Percentiles rank a stretch among this genome's conserved stretches.
These are phyloP conservation scores for Sordaria brevicollis DNA, from an alignment of 495 filamentous ascomycete species.

Conservation along the genomic window DNA sequence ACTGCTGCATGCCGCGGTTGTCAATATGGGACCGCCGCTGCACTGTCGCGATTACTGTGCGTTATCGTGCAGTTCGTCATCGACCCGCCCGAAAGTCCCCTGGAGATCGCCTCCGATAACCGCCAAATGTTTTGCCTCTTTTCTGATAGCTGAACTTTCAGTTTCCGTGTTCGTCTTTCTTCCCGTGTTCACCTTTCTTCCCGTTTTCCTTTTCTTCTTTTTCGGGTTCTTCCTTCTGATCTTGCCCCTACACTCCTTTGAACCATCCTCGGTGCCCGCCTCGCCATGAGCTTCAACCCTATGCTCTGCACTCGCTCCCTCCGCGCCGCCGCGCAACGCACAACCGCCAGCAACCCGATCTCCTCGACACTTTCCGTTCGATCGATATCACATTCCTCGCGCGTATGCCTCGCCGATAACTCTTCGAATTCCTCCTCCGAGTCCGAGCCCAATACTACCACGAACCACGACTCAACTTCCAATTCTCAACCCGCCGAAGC, in stretches of 20 bases:
- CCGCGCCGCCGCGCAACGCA: conserved; percentile 5
- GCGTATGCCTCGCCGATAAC: not conserved
- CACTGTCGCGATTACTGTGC: conserved; percentile 3
- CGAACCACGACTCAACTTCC: not conserved
- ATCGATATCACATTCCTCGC: not conserved
- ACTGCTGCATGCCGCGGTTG: not conserved
- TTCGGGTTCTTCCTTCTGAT: too few relatives aligned
- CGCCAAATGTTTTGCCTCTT: not conserved
- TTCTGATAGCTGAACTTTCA: not conserved
- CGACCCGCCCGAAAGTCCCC: not conserved
- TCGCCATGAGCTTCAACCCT: conserved; percentile 5
- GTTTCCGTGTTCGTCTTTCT: not conserved
- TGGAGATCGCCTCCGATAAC: not conserved
- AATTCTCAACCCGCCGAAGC: not conserved
- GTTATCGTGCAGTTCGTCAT: conserved; percentile 1
- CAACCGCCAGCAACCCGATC: not conserved
- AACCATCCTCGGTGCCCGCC: not conserved
- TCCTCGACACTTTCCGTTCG: not conserved
- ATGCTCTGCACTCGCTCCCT: conserved; percentile 7
- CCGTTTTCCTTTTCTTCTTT: not conserved
- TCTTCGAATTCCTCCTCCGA: not conserved
- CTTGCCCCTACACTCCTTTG: not conserved
- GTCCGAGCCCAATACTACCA: not conserved
- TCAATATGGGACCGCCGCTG: not conserved
- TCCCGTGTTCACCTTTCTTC: not conserved